A percentile compares a stretch with the other conserved stretches of the same genome.
Evolutionary conservation across 208 protist genomes (phyloP).

Genomic region (Leptomonas seymouri): DNA sequence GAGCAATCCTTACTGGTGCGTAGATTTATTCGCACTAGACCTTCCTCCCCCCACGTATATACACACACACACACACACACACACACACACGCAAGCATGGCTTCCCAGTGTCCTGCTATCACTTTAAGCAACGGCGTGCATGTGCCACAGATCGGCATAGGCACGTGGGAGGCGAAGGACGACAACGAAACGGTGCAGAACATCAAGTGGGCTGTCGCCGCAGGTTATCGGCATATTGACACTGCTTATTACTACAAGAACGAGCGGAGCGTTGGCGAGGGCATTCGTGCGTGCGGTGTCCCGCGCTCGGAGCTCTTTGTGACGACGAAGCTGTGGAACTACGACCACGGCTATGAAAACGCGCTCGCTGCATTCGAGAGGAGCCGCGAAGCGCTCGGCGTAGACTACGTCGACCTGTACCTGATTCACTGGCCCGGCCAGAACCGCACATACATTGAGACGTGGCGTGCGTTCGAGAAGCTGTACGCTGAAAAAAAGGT

Average conservation of each 20-base stretch:
- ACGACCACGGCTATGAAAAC: slow-evolving; percentile 54
- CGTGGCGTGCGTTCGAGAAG: slow-evolving; percentile 87
- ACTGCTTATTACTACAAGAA: slow-evolving; percentile 87
- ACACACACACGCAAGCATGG: too few relatives aligned
- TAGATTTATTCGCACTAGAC: too few relatives aligned
- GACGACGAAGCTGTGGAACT: slow-evolving; percentile 87
- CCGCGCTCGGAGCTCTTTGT: slow-evolving; percentile 89
- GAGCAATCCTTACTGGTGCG: neutral
- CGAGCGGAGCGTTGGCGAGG: slow-evolving; percentile 81
- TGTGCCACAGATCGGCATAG: slow-evolving; percentile 85
- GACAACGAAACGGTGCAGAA: slow-evolving; percentile 58
- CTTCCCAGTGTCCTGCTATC: slow-evolving; percentile 31
- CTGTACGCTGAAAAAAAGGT: slow-evolving; percentile 77
- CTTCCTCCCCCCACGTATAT: too few relatives aligned
- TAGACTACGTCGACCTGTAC: slow-evolving; percentile 95
- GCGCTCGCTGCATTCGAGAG: slow-evolving; percentile 63
- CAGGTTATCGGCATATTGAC: slow-evolving; percentile 92
- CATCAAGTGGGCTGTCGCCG: slow-evolving; percentile 52
- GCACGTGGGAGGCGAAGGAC: slow-evolving; percentile 65
- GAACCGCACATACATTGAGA: slow-evolving; percentile 69
- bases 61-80: too few relatives aligned
- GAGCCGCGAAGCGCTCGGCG: slow-evolving; percentile 65
- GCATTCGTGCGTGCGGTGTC: slow-evolving; percentile 52
- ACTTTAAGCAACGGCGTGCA: slow-evolving; percentile 63
- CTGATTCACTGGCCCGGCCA: slow-evolving; percentile 94